A percentile compares a stretch with the other conserved stretches of the same genome.
These are phyloP conservation scores for Elymus sibiricus DNA, from an alignment of 176 grass and related monocot species.

Conservation along the genomic window DNA sequence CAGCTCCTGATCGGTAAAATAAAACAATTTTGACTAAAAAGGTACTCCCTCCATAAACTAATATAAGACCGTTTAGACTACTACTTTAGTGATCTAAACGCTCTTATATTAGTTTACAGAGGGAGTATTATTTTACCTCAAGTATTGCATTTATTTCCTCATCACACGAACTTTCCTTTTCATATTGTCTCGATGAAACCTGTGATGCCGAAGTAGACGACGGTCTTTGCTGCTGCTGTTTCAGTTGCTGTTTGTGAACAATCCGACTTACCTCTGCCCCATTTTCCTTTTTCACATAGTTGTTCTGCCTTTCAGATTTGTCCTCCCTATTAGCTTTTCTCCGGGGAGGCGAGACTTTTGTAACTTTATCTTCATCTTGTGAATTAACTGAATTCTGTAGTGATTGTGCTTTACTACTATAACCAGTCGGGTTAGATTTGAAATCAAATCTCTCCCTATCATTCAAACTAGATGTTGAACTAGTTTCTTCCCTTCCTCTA, in stretches of 20 bases:
- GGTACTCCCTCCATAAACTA: not conserved
- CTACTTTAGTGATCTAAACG: not conserved
- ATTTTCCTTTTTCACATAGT: conserved; percentile 64
- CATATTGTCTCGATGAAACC: conserved; percentile 47
- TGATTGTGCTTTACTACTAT: conserved; percentile 49
- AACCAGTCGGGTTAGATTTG: conserved; percentile 36
- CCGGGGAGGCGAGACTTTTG: conserved; percentile 88
- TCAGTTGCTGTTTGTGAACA: conserved; percentile 21
- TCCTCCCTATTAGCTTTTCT: conserved; percentile 84
- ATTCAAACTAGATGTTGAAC: conserved; percentile 38
- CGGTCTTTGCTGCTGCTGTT: conserved; percentile 59
- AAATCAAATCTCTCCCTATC: conserved; percentile 72
- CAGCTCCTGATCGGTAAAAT: not conserved
- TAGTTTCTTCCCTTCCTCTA: conserved; percentile 62
- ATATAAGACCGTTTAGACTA: too few relatives aligned
- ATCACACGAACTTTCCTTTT: conserved; percentile 81
- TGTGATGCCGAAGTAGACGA: conserved; percentile 45
- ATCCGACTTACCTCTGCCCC: conserved; percentile 33
- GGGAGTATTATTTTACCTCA: conserved; percentile 56
- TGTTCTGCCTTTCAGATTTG: conserved; percentile 71
- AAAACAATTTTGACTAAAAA: not conserved
- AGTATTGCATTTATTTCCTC: conserved; percentile 96
- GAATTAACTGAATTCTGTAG: conserved; percentile 51
- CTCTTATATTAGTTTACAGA: too few relatives aligned
- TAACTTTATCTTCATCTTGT: conserved; percentile 78